phyloP scores from a whole-genome alignment of 2,329 filamentous ascomycete species.

The Didymella segeticola region DNA sequence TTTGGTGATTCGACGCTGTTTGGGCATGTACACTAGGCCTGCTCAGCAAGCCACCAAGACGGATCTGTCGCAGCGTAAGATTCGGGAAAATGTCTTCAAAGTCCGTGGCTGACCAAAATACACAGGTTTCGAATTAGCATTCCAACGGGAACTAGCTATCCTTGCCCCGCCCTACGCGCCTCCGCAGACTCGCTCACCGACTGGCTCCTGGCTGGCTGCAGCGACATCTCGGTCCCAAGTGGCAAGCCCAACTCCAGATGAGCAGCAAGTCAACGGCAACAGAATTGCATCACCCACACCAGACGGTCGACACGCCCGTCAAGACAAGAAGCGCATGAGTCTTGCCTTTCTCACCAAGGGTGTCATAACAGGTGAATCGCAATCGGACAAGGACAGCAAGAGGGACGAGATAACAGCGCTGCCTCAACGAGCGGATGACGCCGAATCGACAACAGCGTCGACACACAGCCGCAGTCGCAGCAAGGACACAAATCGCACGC shows the following conservation, averaged over 20 bases:
- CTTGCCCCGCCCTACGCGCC: conserved; percentile 46
- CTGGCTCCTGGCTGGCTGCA: conserved; percentile 42
- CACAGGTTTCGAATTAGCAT: conserved; percentile 55
- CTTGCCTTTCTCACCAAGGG: conserved; percentile 49
- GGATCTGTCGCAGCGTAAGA: conserved; percentile 71
- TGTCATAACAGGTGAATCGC: conserved; percentile 34
- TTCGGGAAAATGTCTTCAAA: conserved; percentile 4
- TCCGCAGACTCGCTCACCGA: conserved; percentile 41
- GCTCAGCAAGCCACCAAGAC: conserved; percentile 64
- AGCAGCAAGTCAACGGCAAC: conserved; percentile 35
- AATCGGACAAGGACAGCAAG: conserved; percentile 28
- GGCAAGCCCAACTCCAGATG: conserved; percentile 33
- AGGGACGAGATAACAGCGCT: conserved; percentile 13
- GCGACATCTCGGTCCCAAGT: conserved; percentile 38
- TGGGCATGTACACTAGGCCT: conserved; percentile 72
- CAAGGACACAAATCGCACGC: conserved; percentile 40
- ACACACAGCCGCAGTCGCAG: conserved; percentile 40
- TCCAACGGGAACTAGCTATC: conserved; percentile 51
- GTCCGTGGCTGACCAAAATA: conserved; percentile 22
- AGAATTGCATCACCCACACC: conserved; percentile 29
- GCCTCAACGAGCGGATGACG: conserved; percentile 26
- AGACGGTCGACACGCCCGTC: conserved; percentile 36
- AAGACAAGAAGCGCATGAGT: conserved; percentile 50
- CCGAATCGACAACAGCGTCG: conserved; percentile 28
- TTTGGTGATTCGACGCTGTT: conserved; percentile 81